Evolutionary conservation across 148 eudicot genomes (phyloP), one percentile per base, ranked within the genome.

Genomic region (Hydrangea macrophylla): DNA sequence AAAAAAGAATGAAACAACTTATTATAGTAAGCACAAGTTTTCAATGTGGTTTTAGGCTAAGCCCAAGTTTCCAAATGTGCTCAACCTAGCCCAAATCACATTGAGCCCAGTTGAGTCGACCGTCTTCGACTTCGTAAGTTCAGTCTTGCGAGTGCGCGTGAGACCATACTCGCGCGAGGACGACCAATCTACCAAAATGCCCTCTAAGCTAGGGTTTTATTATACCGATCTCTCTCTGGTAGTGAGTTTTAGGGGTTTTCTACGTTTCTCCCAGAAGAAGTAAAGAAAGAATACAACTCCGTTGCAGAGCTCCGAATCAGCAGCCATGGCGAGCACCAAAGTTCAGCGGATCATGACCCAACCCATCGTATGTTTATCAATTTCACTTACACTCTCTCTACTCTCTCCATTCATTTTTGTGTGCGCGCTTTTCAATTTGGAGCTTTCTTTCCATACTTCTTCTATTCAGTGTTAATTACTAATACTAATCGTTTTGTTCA

Each of bases 281-380:
- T 7, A 20, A 48, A 18, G 53, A 48, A 18, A n/a, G n/a, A n/a
- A n/a, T n/a, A n/a, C n/a, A n/a, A n/a, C n/a, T n/a, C n/a, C n/a
- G n/a, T n/a, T n/a, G n/a, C 42, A 20, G 26, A 24, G 3, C 30
- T n/a, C 12, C 31, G 20, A 44, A 0, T 13, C 55, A 39, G 79
- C 80, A 83, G 71, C 77, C 65, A 84, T 84, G 87, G 84, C 87
- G 75, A 74, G 78, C 65, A 80, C 87, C 51, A 83, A 83, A 64
- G 87, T 83, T 30, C 87, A 80, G 72, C 62, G 87, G 62, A 84
- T 84, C 27, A 84, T 84, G 88, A 84, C 88, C 64, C 88, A 84
- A 20, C 88, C 88, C 28, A 84, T 84, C 20, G 85, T 81, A 70
- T 15, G 37, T 73, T 17, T 18, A 27, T 20, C 53, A 9, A 22